phyloP scores from a whole-genome alignment of 352 stramenopile species.

The Globisporangium echinulatum region DNA sequence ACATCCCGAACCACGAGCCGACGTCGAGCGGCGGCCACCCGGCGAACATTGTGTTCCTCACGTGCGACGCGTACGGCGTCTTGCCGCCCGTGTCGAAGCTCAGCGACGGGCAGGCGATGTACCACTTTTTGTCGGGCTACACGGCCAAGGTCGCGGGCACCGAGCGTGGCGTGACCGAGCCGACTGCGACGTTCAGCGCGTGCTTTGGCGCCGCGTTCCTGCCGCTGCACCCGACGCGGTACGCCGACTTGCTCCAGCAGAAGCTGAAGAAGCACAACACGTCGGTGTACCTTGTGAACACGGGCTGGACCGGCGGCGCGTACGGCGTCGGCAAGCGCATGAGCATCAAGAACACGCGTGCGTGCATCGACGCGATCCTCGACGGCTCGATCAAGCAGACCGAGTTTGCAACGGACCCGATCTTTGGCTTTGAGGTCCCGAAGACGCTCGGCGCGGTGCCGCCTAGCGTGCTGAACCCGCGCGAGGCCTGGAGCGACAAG shows the following conservation, averaged over 20 bases:
- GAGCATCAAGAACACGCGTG: conserved; percentile 95
- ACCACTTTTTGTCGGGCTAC: conserved; percentile 98
- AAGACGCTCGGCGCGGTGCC: conserved; percentile 84
- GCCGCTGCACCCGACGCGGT: conserved; percentile 95
- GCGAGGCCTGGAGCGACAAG: conserved; percentile 91
- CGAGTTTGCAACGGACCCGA: conserved; percentile 75
- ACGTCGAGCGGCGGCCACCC: conserved; percentile 90
- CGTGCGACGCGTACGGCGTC: conserved; percentile 97
- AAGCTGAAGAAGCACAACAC: conserved; percentile 95
- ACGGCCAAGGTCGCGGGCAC: conserved; percentile 98
- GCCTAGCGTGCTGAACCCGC: conserved; percentile 86
- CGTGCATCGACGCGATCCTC: conserved; percentile 95
- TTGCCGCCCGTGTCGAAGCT: conserved; percentile 95
- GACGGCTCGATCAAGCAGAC: conserved; percentile 93
- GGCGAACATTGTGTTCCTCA: conserved; percentile 97
- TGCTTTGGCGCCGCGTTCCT: conserved; percentile 98
- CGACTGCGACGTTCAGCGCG: conserved; percentile 93
- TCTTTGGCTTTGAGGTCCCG: conserved; percentile 95
- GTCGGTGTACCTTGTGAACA: conserved; percentile 96
- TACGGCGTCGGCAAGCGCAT: conserved; percentile 97
- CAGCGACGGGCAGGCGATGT: conserved; percentile 93
- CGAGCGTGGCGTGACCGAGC: conserved; percentile 95
- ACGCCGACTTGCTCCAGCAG: conserved; percentile 94
- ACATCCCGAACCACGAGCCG: conserved; percentile 94
- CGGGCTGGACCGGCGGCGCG: conserved; percentile 93